phyloP scores from a whole-genome alignment of 129 eudicot species.

The Lactuca saligna region DNA sequence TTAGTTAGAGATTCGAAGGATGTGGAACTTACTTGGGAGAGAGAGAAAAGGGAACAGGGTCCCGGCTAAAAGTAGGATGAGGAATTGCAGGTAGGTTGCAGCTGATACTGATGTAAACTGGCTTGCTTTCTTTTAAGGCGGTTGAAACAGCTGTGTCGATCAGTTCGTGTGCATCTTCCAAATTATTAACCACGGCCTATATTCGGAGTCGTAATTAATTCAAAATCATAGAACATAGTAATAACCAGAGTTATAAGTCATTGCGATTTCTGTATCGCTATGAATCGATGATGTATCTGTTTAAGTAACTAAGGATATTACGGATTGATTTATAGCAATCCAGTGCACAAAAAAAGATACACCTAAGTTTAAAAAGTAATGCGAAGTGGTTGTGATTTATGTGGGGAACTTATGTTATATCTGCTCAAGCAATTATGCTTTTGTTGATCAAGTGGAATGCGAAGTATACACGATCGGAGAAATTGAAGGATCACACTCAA shows the following conservation, averaged over 20 bases:
- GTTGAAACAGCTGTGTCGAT: constrained; percentile 74
- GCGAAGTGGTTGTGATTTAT: too few relatives aligned
- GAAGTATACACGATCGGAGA: neutral
- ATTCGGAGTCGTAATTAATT: neutral
- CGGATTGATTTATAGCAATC: neutral
- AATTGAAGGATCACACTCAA: neutral
- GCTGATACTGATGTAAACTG: constrained; percentile 59
- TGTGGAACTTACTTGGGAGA: neutral
- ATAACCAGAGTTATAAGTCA: neutral
- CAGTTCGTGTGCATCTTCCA: constrained; percentile 74
- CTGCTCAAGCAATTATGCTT: too few relatives aligned
- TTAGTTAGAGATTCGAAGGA: neutral
- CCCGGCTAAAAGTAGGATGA: neutral
- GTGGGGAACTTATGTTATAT: too few relatives aligned
- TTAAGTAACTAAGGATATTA: neutral
- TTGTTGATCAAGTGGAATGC: neutral
- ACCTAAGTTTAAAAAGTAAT: too few relatives aligned
- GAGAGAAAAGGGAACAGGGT: neutral
- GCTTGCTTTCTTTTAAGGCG: constrained; percentile 72
- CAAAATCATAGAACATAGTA: neutral
- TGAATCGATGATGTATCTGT: neutral
- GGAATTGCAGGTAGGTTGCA: constrained; percentile 30
- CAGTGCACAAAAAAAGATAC: neutral
- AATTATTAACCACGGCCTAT: constrained; percentile 66
- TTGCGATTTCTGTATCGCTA: neutral